Evolutionary conservation across 2,329 filamentous ascomycete species (phyloP), one percentile per base, ranked within the genome.

Genomic region (Cryphonectria radicalis): DNA sequence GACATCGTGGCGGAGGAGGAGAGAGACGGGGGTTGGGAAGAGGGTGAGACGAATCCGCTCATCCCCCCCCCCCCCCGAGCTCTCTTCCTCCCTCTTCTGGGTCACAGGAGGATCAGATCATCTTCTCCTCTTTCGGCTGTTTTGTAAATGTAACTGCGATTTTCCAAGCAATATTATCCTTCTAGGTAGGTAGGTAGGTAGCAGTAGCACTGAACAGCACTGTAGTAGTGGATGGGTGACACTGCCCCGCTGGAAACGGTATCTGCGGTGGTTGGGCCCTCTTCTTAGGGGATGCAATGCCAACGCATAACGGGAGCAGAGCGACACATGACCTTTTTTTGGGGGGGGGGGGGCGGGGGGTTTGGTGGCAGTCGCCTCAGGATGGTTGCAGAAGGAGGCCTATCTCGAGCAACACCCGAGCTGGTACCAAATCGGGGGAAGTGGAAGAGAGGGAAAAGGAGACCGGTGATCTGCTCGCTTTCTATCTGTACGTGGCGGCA

Each of bases 281-380:
- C 28, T 46, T 10, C 6, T n/a, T 50, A 28, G 2, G 6, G 46
- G 46, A 25, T 63, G 53, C 7, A 17, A 43, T 72, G 71, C 65
- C 71, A 72, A 57, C 68, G 68, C 68, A 70, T 60, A 42, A 67
- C 28, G 57, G 43, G 19, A 19, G 19, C 46, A 50, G 60, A 55
- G 59, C 64, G 50, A 70, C 63, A 70, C 67, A 70, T 72, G 70
- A 72, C 67, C 70, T 11, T 66, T 60, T 57, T 8, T 10, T 1
- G 7, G 37, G 37, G 37, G 37, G 8, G 37, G 37, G 37, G 37
- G 37, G n/a, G n/a, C n/a, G n/a, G 37, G 37, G 35, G 35, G 3
- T 8, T 37, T 40, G 37, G 43, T 17, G 43, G 17, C 43, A 60
- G 57, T 37, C 10, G 32, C 32, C 57, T 37, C 14, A 60, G 57